Percentiles rank a stretch among this genome's conserved stretches.
Evolutionary conservation across 306 rosid genomes (phyloP).

Genomic region (Malus domestica): DNA sequence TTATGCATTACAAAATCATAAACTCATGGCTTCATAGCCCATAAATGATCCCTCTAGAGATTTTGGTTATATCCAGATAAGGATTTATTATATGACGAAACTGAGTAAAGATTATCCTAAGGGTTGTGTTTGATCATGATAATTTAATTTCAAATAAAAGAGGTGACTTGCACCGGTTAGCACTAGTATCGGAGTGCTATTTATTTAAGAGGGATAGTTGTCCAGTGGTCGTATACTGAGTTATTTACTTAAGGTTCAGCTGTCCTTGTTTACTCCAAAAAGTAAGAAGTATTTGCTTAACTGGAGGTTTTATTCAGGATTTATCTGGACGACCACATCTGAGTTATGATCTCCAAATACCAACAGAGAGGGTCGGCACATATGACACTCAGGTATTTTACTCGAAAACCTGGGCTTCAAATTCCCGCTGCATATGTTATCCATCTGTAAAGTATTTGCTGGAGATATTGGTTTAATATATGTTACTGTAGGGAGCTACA

Average conservation of each 20-base stretch:
- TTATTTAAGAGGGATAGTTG: neutral
- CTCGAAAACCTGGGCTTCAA: neutral
- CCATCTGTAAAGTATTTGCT: neutral
- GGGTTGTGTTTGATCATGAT: neutral
- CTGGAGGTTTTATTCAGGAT: constrained; percentile 49
- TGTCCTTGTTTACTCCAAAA: neutral
- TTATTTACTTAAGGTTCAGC: neutral
- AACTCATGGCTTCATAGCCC: neutral
- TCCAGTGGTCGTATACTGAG: neutral
- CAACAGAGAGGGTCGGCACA: constrained; percentile 83
- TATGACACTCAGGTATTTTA: constrained; percentile 83
- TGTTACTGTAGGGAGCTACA: neutral
- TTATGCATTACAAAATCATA: neutral
- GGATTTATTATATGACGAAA: neutral
- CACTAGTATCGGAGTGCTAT: neutral
- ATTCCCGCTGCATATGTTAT: neutral
- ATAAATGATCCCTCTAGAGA: neutral
- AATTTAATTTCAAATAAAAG: neutral
- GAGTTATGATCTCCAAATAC: constrained; percentile 66
- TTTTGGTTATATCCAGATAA: neutral
- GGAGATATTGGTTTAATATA: neutral
- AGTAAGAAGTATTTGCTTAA: neutral
- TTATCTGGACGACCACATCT: constrained; percentile 92
- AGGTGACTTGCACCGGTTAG: neutral
- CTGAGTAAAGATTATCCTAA: neutral